phyloP scores from a whole-genome alignment of 352 stramenopile genomes.

The Phytophthora melonis region DNA sequence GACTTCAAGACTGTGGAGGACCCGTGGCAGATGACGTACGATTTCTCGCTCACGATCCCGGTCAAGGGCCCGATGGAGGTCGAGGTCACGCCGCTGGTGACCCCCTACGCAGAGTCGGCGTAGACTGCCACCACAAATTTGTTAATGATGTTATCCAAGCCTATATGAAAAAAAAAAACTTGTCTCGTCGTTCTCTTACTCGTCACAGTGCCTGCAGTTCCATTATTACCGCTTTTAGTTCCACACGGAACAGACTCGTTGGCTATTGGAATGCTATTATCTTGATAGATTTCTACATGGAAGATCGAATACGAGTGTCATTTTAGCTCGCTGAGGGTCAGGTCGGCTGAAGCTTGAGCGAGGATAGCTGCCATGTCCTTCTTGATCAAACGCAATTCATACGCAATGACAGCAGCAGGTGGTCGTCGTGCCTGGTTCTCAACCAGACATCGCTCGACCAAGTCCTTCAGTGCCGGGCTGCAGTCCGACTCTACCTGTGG shows the following conservation, averaged over 20 bases:
- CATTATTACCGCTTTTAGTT: too few relatives aligned
- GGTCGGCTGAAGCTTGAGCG: slow-evolving; percentile 9
- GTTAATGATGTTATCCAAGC: too few relatives aligned
- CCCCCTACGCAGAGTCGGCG: not conserved
- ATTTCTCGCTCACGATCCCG: slow-evolving; percentile 39
- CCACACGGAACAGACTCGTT: too few relatives aligned
- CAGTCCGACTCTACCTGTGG: slow-evolving; percentile 43
- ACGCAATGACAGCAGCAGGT: slow-evolving; percentile 34
- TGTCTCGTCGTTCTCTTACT: too few relatives aligned
- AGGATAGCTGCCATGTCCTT: slow-evolving; percentile 18
- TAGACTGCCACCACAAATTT: too few relatives aligned
- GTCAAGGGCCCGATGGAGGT: slow-evolving; percentile 3
- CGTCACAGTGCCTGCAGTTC: too few relatives aligned
- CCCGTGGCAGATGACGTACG: slow-evolving; percentile 49
- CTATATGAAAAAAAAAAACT: too few relatives aligned
- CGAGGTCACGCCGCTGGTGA: not conserved
- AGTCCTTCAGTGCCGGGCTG: slow-evolving; percentile 26
- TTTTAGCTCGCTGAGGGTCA: slow-evolving; percentile 27
- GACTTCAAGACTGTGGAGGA: slow-evolving; percentile 47
- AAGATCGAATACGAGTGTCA: slow-evolving; percentile 3
- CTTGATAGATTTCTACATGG: slow-evolving; percentile 11
- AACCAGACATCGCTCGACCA: slow-evolving; percentile 47
- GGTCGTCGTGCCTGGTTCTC: slow-evolving; percentile 35
- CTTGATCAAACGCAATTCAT: slow-evolving; percentile 44
- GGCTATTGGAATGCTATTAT: not conserved